Base-by-base conservation (phyloP, 169 alveolate species). In the Cryptosporidium muris region DNA sequence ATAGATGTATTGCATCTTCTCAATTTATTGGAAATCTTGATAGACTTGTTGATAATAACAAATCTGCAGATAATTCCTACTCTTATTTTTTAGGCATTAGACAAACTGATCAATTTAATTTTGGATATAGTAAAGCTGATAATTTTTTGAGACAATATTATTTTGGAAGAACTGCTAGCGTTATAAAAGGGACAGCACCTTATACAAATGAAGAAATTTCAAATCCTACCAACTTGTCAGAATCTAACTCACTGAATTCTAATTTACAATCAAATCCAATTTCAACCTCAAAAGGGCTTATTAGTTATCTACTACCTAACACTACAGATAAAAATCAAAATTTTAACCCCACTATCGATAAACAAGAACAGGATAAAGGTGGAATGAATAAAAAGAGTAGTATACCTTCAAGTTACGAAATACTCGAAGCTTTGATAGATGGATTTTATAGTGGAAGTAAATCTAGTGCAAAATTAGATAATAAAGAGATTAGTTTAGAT, bases 1-100 rank as follows among this genome's bases (percentile, higher is more conserved):
- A 90, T 65, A 81, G 93, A 16, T 64, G 81, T 49, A 90, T 90
- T 8, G 89, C 92, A 7, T 40, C 90, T 16, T 63, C 93, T 36
- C 93, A 90, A 65, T 47, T 74, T 40, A 74, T 74, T 34, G 85
- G 85, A 34, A 53, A 62, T 25, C 63, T 74, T n/a, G 85, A 74
- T 53, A 42, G 60, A 14, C 43, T 74, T 45, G 42, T 74, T 3
- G 45, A 56, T 54, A 68, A 74, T 14, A 11, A 58, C 54, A 68
- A 74, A 25, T 52, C 54, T 45, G 51, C 40, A 25, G 25, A 12
- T 34, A 9, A 49, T 9, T 49, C 54, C 12, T 9, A 49, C 12
- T 9, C 12, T 49, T 9, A 49, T 49, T 9, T 9, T 64, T 16
- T 16, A 11, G 48, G 67, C 11, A 68, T n/a, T 11, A 54, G 56